phyloP scores from a whole-genome alignment of 2,329 filamentous ascomycete species.

The Epichloe amarillans region DNA sequence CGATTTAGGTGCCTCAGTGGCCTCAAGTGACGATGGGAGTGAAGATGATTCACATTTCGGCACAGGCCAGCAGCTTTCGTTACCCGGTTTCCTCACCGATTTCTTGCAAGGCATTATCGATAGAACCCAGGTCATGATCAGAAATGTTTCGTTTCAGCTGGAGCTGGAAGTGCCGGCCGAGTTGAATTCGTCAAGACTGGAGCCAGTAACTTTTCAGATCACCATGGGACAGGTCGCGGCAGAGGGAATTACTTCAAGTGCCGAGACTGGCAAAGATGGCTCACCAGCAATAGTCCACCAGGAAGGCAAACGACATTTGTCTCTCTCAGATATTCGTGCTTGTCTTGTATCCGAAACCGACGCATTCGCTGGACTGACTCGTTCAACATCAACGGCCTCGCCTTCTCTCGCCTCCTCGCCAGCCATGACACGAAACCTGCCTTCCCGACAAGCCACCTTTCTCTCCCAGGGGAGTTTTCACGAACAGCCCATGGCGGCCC shows the following conservation, averaged over 20 bases:
- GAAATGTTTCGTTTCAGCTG: constrained; percentile 51
- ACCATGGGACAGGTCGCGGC: constrained; percentile 51
- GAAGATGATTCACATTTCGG: constrained; percentile 50
- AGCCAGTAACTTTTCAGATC: constrained; percentile 51
- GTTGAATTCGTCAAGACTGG: constrained; percentile 28
- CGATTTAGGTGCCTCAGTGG: constrained; percentile 46
- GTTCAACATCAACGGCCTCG: constrained; percentile 38
- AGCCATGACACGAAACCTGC: constrained; percentile 24
- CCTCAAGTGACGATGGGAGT: constrained; percentile 46
- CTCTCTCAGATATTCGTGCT: constrained; percentile 49
- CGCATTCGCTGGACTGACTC: constrained; percentile 46
- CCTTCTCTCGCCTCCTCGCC: constrained; percentile 38
- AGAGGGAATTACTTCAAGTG: constrained; percentile 47
- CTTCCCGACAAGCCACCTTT: constrained; percentile 18
- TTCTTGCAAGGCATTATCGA: constrained; percentile 65
- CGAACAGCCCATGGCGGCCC: constrained; percentile 12
- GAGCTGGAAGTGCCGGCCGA: constrained; percentile 46
- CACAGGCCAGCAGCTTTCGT: constrained; percentile 55
- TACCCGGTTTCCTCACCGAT: constrained; percentile 57
- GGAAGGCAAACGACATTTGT: constrained; percentile 52
- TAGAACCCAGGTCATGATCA: constrained; percentile 53
- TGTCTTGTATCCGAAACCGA: constrained; percentile 55
- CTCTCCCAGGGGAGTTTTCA: constrained; percentile 16
- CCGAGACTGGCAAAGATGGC: constrained; percentile 10
- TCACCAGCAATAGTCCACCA: constrained; percentile 31